A percentile compares a stretch with the other conserved stretches of the same genome.
Evolutionary conservation across 352 stramenopile species (phyloP).

Genomic region (Pythium phragmitis): DNA sequence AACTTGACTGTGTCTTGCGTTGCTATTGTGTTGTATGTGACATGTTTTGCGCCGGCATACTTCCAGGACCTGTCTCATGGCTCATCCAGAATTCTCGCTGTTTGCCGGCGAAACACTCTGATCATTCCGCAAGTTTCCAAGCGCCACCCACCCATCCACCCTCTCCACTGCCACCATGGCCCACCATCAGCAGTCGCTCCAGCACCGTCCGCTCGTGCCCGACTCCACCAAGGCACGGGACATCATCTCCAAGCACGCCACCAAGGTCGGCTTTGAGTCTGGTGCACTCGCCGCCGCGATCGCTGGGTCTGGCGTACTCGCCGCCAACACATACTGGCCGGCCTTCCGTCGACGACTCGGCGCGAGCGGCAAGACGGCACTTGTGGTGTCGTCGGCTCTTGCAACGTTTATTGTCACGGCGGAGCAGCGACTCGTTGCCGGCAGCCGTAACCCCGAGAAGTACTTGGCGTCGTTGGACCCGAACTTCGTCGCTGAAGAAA

Average conservation of each 20-base stretch:
- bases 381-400: constrained; percentile 62
- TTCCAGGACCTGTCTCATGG: neutral
- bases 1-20: neutral
- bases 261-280: constrained; percentile 38
- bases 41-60: neutral
- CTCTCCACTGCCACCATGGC: neutral
- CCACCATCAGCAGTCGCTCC: neutral
- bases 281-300: constrained; percentile 27
- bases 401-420: constrained; percentile 64
- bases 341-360: constrained; percentile 70
- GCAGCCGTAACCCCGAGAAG: constrained; percentile 66
- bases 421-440: constrained; percentile 58
- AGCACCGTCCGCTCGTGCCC: neutral
- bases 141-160: neutral
- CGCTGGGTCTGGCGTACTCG: constrained; percentile 49
- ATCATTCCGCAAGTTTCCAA: constrained; percentile 1
- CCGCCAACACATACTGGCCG: constrained; percentile 34
- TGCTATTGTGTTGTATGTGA: neutral
- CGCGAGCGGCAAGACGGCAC: constrained; percentile 69
- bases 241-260: constrained; percentile 70
- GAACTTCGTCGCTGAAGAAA: constrained; percentile 35
- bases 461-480: constrained; percentile 65
- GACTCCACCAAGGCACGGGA: constrained; percentile 33
- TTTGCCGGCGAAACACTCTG: neutral
- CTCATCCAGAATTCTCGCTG: too few species aligned